phyloP scores from a whole-genome alignment of 2,329 filamentous ascomycete species.

The Clonostachys solani region DNA sequence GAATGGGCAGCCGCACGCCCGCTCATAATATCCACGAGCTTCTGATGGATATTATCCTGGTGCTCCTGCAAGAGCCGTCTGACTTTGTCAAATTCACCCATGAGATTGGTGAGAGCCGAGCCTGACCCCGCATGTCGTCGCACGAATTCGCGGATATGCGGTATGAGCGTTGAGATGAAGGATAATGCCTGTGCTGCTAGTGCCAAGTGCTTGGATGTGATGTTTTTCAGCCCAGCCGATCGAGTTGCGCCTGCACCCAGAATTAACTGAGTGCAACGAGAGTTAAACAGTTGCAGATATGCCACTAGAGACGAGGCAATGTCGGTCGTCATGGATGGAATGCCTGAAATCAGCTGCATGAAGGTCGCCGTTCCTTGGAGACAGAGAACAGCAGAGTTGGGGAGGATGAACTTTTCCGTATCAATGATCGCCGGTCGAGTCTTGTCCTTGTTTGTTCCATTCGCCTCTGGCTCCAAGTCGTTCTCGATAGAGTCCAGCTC shows the following conservation, averaged over 20 bases:
- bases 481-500: slow-evolving; percentile 21
- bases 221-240: slow-evolving; percentile 89
- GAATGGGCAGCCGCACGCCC: slow-evolving; percentile 70
- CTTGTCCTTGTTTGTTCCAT: slow-evolving; percentile 56
- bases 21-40: slow-evolving; percentile 89
- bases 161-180: slow-evolving; percentile 82
- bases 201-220: slow-evolving; percentile 91
- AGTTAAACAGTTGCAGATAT: slow-evolving; percentile 92
- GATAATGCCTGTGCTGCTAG: slow-evolving; percentile 85
- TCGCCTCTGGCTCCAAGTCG: slow-evolving; percentile 32
- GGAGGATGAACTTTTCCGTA: slow-evolving; percentile 79
- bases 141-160: slow-evolving; percentile 87
- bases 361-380: slow-evolving; percentile 79
- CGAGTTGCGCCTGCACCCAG: slow-evolving; percentile 88
- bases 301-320: slow-evolving; percentile 76
- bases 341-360: slow-evolving; percentile 75
- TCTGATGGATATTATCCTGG: slow-evolving; percentile 86
- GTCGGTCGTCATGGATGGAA: slow-evolving; percentile 85
- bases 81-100: slow-evolving; percentile 86
- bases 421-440: slow-evolving; percentile 73
- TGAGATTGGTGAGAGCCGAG: slow-evolving; percentile 51
- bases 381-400: slow-evolving; percentile 76
- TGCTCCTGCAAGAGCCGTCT: slow-evolving; percentile 83
- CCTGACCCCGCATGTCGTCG: slow-evolving; percentile 64
- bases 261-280: slow-evolving; percentile 91